Conservation (phyloP, 2,329 filamentous ascomycete species). For the Teratosphaeria destructans region DNA sequence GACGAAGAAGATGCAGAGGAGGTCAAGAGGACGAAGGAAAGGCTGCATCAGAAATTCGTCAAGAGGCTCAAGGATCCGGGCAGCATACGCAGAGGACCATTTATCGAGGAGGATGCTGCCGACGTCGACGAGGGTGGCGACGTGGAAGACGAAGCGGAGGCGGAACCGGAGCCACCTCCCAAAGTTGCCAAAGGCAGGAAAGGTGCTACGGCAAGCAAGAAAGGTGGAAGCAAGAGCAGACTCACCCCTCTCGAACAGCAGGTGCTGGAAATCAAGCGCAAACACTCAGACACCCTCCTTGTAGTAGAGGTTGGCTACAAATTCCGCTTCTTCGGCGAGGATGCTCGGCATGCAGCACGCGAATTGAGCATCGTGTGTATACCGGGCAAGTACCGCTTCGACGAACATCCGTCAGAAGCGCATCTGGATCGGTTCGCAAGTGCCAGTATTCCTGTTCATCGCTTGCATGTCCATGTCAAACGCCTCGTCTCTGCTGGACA, state of each 20-base stretch:
- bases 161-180: constrained; percentile 37
- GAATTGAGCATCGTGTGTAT: constrained; percentile 93
- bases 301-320: constrained; percentile 97
- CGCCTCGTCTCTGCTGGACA: constrained; percentile 83
- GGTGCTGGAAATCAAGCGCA: constrained; percentile 84
- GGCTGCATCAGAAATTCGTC: constrained; percentile 74
- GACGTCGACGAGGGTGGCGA: constrained; percentile 43
- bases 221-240: constrained; percentile 48
- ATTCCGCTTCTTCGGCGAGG: constrained; percentile 92
- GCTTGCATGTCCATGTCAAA: constrained; percentile 87
- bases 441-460: constrained; percentile 86
- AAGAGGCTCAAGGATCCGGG: constrained; percentile 82
- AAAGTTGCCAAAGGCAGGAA: constrained; percentile 39
- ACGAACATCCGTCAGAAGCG: constrained; percentile 87
- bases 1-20: constrained; percentile 40
- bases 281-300: constrained; percentile 79
- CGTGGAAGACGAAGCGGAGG: constrained; percentile 49
- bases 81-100: constrained; percentile 55
- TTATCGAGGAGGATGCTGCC: constrained; percentile 44
- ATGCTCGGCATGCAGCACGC: constrained; percentile 79
- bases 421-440: constrained; percentile 88
- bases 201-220: constrained; percentile 52
- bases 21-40: constrained; percentile 51
- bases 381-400: constrained; percentile 85
- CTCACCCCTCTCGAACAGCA: constrained; percentile 92